phyloP scores from a whole-genome alignment of 148 eudicot species.

The Selenicereus undatus region DNA sequence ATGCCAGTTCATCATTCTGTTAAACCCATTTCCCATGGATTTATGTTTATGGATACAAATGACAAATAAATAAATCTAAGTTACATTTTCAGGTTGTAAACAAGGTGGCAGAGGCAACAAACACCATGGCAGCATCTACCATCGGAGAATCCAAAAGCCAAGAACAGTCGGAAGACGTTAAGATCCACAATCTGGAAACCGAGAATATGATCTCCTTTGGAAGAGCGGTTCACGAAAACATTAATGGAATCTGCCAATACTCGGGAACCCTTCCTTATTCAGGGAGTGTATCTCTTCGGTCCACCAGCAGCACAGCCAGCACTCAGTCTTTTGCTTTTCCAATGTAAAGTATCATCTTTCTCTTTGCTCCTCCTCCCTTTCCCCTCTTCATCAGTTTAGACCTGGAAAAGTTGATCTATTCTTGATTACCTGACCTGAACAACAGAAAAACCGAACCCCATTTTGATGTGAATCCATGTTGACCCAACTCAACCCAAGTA shows the following conservation, averaged over 20 bases:
- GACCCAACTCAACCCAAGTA: background rate
- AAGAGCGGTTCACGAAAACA: slow-evolving; percentile 10
- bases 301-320: slow-evolving; percentile 36
- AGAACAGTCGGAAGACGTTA: background rate
- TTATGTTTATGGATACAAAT: background rate
- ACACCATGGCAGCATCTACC: slow-evolving; percentile 8
- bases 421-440: too few species aligned
- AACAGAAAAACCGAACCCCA: background rate
- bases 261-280: slow-evolving; percentile 23
- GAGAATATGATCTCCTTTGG: slow-evolving; percentile 11
- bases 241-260: background rate
- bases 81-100: slow-evolving; percentile 10
- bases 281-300: slow-evolving; percentile 36
- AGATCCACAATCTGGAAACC: slow-evolving; percentile 7
- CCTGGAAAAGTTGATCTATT: background rate
- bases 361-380: background rate
- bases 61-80: background rate
- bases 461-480: background rate
- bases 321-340: slow-evolving; percentile 39
- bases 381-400: background rate
- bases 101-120: slow-evolving; percentile 17
- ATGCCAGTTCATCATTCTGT: slow-evolving; percentile 4
- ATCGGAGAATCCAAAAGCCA: slow-evolving; percentile 1
- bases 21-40: background rate
- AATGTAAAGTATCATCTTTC: slow-evolving; percentile 18